A percentile compares a stretch with the other conserved stretches of the same genome.
Conservation (phyloP, 2,329 filamentous ascomycete genomes). For the Pseudopyricularia javanii region DNA sequence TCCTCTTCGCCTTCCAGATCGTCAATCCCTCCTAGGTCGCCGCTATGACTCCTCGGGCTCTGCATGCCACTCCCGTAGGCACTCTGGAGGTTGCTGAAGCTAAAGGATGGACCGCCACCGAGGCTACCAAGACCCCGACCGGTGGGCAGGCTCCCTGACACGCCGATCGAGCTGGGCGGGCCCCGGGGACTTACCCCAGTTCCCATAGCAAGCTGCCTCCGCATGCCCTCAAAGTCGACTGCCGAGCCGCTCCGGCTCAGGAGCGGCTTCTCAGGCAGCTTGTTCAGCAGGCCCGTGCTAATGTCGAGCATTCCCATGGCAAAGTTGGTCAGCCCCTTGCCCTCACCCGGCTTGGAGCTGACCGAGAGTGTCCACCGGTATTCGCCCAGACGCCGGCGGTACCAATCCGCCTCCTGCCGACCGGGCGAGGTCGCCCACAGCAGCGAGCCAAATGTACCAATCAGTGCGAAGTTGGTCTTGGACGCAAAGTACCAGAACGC, state of each 20-base stretch:
- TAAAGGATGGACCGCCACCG: constrained; percentile 19
- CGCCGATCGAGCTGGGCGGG: constrained; percentile 10
- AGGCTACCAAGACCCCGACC: constrained; percentile 5
- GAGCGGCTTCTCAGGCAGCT: constrained; percentile 58
- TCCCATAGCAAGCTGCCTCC: constrained; percentile 8
- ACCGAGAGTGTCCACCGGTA: constrained; percentile 92
- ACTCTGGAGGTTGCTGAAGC: constrained; percentile 57
- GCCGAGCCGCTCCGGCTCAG: constrained; percentile 43
- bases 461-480: constrained; percentile 84
- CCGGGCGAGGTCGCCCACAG: constrained; percentile 83
- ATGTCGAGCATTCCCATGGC: constrained; percentile 71
- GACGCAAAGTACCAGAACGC: constrained; percentile 88
- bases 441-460: constrained; percentile 84
- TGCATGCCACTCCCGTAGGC: constrained; percentile 36
- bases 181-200: constrained; percentile 4
- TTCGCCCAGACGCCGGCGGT: constrained; percentile 70
- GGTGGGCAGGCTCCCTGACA: constrained; percentile 1
- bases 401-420: constrained; percentile 85
- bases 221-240: constrained; percentile 27
- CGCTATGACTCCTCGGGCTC: constrained; percentile 35
- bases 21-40: constrained; percentile 5
- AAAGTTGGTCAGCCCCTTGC: constrained; percentile 48
- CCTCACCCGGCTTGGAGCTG: constrained; percentile 57
- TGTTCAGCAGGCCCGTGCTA: constrained; percentile 54
- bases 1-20: background rate